phyloP scores from a whole-genome alignment of 164 flowering plant species.

The Pachysandra terminalis region DNA sequence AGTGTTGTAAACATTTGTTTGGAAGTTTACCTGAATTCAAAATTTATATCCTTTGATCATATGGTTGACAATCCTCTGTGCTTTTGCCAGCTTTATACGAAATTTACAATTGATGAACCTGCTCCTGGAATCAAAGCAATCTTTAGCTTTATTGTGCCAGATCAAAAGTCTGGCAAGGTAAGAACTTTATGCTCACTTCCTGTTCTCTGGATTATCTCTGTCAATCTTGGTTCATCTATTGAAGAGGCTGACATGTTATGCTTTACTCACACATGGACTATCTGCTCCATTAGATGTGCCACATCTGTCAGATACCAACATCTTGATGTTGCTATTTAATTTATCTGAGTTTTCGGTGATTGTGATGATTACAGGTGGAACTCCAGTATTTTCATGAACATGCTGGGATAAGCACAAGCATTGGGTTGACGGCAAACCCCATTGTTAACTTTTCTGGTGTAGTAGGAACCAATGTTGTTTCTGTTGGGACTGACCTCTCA shows the following conservation, averaged over 20 bases:
- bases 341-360: not conserved
- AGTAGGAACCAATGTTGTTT: slow-evolving; percentile 35
- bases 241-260: not conserved
- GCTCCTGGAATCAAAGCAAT: slow-evolving; percentile 72
- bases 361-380: slow-evolving; percentile 45
- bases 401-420: slow-evolving; percentile 40
- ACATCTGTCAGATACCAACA: not conserved
- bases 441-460: slow-evolving; percentile 58
- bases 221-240: not conserved
- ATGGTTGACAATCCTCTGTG: not conserved
- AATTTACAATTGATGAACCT: slow-evolving; percentile 61
- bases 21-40: too few relatives aligned
- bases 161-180: slow-evolving; percentile 79
- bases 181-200: slow-evolving; percentile 3
- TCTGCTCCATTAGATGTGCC: not conserved
- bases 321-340: not conserved
- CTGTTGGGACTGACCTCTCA: slow-evolving; percentile 52
- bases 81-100: slow-evolving; percentile 49
- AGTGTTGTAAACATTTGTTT: not conserved
- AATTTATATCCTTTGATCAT: too few relatives aligned
- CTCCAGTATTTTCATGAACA: slow-evolving; percentile 25
- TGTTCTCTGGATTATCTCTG: not conserved
- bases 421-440: slow-evolving; percentile 65
- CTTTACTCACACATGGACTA: not conserved
- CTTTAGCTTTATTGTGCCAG: slow-evolving; percentile 61